Percentiles rank a stretch among this genome's conserved stretches.
phyloP scores from a whole-genome alignment of 305 asterid species.

The Plantago rigida region DNA sequence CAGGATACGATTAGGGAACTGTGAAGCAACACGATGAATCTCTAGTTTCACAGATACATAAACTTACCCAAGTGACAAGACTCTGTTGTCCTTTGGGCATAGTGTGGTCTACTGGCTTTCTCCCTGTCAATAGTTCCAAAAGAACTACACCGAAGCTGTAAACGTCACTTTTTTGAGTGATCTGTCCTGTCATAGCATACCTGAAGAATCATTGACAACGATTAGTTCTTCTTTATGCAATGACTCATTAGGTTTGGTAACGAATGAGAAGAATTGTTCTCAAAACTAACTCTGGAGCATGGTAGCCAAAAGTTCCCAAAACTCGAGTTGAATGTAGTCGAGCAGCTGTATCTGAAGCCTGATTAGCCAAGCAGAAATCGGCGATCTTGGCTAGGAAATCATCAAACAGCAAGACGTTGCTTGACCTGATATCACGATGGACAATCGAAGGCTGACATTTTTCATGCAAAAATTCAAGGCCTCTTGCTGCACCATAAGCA shows the following conservation, averaged over 20 bases:
- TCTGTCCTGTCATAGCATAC: slow-evolving; percentile 88
- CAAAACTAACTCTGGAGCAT: slow-evolving; percentile 66
- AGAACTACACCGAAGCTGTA: slow-evolving; percentile 86
- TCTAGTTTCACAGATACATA: neutral
- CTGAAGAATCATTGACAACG: slow-evolving; percentile 23
- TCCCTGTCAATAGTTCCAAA: slow-evolving; percentile 64
- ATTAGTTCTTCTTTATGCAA: neutral
- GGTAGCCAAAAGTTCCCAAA: slow-evolving; percentile 79
- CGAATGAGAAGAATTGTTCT: neutral
- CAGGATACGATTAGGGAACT: neutral
- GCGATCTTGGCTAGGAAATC: slow-evolving; percentile 67
- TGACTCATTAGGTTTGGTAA: neutral
- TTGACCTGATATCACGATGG: slow-evolving; percentile 80
- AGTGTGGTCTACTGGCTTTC: slow-evolving; percentile 87
- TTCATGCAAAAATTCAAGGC: slow-evolving; percentile 63
- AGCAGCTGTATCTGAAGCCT: slow-evolving; percentile 82
- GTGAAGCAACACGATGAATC: neutral
- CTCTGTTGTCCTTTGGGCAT: slow-evolving; percentile 94
- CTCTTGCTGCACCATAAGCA: slow-evolving; percentile 67
- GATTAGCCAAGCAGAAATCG: slow-evolving; percentile 72
- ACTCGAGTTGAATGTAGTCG: slow-evolving; percentile 84
- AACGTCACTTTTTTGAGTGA: slow-evolving; percentile 80
- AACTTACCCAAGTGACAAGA: slow-evolving; percentile 69
- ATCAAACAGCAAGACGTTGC: slow-evolving; percentile 73
- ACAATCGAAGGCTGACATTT: slow-evolving; percentile 60